phyloP scores from a whole-genome alignment of 106 monocot genomes.

The Posidonia australis region DNA sequence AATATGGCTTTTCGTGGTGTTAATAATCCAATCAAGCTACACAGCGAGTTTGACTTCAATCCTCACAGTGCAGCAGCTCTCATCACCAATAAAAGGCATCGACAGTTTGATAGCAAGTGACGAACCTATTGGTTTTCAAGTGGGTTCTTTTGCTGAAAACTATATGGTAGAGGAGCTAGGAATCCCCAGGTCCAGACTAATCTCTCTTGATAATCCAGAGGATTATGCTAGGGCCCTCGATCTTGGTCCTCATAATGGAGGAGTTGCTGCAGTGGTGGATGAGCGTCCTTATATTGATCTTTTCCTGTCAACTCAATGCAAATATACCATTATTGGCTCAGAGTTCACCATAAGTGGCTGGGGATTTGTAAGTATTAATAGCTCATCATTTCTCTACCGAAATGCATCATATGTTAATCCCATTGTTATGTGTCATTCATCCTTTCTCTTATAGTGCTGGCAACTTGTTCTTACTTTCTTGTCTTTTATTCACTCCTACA shows the following conservation, averaged over 20 bases:
- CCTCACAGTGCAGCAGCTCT: slow-evolving; percentile 19
- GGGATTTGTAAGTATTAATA: slow-evolving; percentile 70
- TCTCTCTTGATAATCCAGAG: slow-evolving; percentile 30
- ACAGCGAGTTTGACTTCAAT: slow-evolving; percentile 21
- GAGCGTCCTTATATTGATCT: slow-evolving; percentile 61
- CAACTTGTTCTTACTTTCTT: no score
- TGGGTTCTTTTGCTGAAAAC: slow-evolving; percentile 62
- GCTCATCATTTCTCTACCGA: no score
- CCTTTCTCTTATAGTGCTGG: no score
- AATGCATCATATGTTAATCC: no score
- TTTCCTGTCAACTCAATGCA: slow-evolving; percentile 52
- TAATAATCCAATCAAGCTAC: slow-evolving; percentile 22
- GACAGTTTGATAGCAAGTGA: slow-evolving; percentile 43
- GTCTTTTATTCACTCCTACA: no score
- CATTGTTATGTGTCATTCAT: no score
- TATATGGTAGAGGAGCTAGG: slow-evolving; percentile 59
- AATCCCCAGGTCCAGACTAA: slow-evolving; percentile 49
- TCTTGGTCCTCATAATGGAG: slow-evolving; percentile 67
- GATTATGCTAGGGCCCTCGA: slow-evolving; percentile 49
- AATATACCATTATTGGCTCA: slow-evolving; percentile 42
- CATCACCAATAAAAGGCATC: slow-evolving; percentile 52
- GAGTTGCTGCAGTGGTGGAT: slow-evolving; percentile 69
- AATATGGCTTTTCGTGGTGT: slow-evolving; percentile 19
- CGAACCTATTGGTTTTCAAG: slow-evolving; percentile 74
- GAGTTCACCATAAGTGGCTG: slow-evolving; percentile 83